Percentiles rank a stretch among this genome's conserved stretches.
Evolutionary conservation across 2,329 filamentous ascomycete species (phyloP).

Genomic region (Aureobasidium mangrovei): DNA sequence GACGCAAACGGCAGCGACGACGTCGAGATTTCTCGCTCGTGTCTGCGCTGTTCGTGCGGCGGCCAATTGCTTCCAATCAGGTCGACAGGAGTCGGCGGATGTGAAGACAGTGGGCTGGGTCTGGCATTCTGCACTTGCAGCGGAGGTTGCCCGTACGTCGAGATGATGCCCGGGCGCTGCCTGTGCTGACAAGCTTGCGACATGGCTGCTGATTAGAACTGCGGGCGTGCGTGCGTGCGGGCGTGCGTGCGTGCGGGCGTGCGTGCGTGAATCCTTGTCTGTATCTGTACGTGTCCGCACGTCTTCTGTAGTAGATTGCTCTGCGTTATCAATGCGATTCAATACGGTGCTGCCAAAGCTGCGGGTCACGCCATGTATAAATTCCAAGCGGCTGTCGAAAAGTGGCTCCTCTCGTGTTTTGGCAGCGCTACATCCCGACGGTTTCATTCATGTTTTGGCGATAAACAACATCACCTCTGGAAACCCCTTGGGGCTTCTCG

Average conservation of each 20-base stretch:
- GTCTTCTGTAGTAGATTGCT: too few relatives aligned
- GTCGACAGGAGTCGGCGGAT: constrained; percentile 7
- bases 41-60: not conserved
- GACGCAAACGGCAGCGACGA: constrained; percentile 11
- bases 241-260: too few relatives aligned
- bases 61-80: not conserved
- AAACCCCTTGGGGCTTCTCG: not conserved
- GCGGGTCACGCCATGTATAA: constrained; percentile 5
- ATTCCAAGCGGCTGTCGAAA: not conserved
- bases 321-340: not conserved
- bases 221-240: too few relatives aligned
- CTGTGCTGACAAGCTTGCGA: not conserved
- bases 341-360: constrained; percentile 4
- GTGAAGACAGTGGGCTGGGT: constrained; percentile 9
- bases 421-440: not conserved
- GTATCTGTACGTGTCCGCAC: too few relatives aligned
- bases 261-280: too few relatives aligned
- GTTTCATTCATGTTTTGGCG: not conserved
- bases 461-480: not conserved
- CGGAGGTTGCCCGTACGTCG: not conserved
- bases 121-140: not conserved
- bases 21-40: not conserved
- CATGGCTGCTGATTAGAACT: too few relatives aligned
- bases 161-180: not conserved
- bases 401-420: constrained; percentile 8